These are phyloP conservation scores for Pestalotiopsis sp. DNA, from an alignment of 2,329 filamentous ascomycete species.

Conservation along the genomic window DNA sequence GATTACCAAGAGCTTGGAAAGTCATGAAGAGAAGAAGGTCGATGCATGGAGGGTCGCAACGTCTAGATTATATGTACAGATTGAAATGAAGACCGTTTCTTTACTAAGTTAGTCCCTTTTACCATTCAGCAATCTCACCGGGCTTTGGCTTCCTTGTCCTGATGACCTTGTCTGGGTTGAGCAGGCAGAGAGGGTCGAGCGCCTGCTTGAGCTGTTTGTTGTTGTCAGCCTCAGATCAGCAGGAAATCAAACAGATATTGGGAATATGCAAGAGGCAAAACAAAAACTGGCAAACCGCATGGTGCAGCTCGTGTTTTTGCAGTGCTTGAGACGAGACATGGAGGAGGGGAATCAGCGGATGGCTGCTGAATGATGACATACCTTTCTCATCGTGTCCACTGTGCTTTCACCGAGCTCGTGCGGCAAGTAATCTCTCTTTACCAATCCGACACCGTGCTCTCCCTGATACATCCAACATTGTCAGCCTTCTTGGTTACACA, in stretches of 20 bases:
- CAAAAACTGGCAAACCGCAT: background rate
- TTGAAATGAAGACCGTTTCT: background rate
- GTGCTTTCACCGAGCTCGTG: slow-evolving; percentile 76
- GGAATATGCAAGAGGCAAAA: background rate
- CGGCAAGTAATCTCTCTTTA: slow-evolving; percentile 82
- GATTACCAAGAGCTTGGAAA: background rate
- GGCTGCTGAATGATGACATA: slow-evolving; percentile 36
- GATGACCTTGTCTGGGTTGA: slow-evolving; percentile 72
- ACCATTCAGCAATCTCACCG: slow-evolving; percentile 51
- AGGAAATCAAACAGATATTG: background rate
- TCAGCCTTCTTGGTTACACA: slow-evolving; percentile 15
- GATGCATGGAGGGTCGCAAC: background rate
- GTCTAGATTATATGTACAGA: background rate
- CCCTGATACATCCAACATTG: slow-evolving; percentile 46
- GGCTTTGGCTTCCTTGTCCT: slow-evolving; percentile 59
- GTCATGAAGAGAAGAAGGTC: background rate
- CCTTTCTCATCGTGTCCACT: slow-evolving; percentile 82
- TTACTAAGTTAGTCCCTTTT: slow-evolving; percentile 14
- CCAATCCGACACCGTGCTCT: slow-evolving; percentile 81
- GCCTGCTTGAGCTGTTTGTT: slow-evolving; percentile 71
- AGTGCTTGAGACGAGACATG: background rate
- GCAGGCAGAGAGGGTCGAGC: slow-evolving; percentile 73
- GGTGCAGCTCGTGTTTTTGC: background rate
- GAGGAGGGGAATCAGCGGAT: background rate
- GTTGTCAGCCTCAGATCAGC: background rate